Evolutionary conservation across 2,329 filamentous ascomycete genomes (phyloP).

Genomic region (Parasarocladium wereldwijsianum): DNA sequence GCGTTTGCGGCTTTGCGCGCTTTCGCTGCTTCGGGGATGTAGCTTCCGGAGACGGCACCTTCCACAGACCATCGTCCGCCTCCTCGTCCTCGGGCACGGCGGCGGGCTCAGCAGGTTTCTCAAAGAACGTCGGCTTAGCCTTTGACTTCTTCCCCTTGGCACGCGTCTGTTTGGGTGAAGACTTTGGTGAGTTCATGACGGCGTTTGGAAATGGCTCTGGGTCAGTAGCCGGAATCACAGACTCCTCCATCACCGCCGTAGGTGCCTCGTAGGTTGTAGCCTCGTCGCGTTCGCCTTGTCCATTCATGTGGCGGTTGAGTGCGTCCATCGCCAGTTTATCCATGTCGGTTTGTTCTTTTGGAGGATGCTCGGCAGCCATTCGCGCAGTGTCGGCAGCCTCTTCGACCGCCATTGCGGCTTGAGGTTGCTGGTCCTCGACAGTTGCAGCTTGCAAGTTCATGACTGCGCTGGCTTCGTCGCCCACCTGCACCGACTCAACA

Average conservation of each 20-base stretch:
- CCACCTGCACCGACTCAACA: no score
- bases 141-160: constrained; percentile 30
- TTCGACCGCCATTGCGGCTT: not conserved
- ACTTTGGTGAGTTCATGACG: constrained; percentile 4
- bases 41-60: constrained; percentile 19
- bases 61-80: constrained; percentile 8
- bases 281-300: constrained; percentile 8
- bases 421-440: constrained; percentile 2
- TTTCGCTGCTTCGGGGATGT: constrained; percentile 15
- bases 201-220: constrained; percentile 5
- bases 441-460: not conserved
- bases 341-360: constrained; percentile 4
- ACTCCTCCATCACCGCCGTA: constrained; percentile 5
- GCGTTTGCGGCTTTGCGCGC: constrained; percentile 15
- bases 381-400: not conserved
- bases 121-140: constrained; percentile 32
- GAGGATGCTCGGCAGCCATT: constrained; percentile 1
- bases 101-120: constrained; percentile 12
- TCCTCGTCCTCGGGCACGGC: constrained; percentile 9
- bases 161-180: constrained; percentile 13
- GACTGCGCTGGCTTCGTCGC: not conserved
- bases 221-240: constrained; percentile 7
- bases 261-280: constrained; percentile 3
- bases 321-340: constrained; percentile 19
- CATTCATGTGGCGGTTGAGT: constrained; percentile 18